phyloP scores from a whole-genome alignment of 345 rosid genomes.

The Fremontodendron californicum region DNA sequence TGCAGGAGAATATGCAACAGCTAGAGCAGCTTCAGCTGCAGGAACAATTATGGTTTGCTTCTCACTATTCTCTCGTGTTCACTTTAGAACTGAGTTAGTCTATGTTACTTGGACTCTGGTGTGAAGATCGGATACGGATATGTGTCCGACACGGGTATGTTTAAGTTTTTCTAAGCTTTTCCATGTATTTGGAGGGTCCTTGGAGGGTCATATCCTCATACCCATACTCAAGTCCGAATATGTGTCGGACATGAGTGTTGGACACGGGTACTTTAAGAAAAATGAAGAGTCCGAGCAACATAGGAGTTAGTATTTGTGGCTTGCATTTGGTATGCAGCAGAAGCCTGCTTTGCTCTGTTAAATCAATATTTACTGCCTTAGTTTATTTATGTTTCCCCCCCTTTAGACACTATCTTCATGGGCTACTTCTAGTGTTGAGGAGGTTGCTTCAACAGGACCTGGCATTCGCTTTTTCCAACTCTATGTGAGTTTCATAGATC shows the following conservation, averaged over 20 bases:
- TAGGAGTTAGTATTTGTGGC: neutral
- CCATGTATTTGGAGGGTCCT: too few species aligned
- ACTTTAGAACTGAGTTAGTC: neutral
- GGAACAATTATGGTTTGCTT: slow-evolving; percentile 78
- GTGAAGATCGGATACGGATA: too few species aligned
- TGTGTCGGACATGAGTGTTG: too few species aligned
- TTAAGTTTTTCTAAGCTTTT: too few species aligned
- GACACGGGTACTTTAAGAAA: too few species aligned
- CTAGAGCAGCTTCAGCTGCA: slow-evolving; percentile 89
- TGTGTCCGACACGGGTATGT: too few species aligned
- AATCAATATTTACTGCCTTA: neutral
- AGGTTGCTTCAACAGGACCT: slow-evolving; percentile 93
- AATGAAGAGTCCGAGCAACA: too few species aligned
- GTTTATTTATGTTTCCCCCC: slow-evolving; percentile 19
- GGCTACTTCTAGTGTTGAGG: slow-evolving; percentile 94
- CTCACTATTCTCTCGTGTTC: slow-evolving; percentile 12
- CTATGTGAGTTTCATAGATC: slow-evolving; percentile 50
- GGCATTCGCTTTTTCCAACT: slow-evolving; percentile 98
- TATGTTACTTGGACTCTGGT: too few species aligned
- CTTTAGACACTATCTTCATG: slow-evolving; percentile 81
- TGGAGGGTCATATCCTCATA: too few species aligned
- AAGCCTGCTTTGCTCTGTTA: neutral
- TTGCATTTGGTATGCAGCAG: neutral
- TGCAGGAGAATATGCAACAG: slow-evolving; percentile 93
- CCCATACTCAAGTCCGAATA: too few species aligned